Percentiles rank a stretch among this genome's conserved stretches.
Evolutionary conservation across 2,329 filamentous ascomycete species (phyloP).

Genomic region (Sclerotinia minor): DNA sequence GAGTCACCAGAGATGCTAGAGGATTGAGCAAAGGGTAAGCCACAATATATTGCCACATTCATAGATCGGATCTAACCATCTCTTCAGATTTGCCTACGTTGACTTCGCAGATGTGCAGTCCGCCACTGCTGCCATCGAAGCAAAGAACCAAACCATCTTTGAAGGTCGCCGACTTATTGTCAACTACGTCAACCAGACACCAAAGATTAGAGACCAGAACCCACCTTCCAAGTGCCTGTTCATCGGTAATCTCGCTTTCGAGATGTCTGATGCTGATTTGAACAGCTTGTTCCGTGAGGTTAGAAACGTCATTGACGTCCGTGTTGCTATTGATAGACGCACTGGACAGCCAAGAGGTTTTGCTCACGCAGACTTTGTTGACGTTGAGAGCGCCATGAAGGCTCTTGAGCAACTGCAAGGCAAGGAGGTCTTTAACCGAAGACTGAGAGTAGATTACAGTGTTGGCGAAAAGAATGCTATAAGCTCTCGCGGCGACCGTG

Average conservation of each 20-base stretch:
- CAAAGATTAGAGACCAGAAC: conserved; percentile 37
- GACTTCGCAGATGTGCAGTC: conserved; percentile 55
- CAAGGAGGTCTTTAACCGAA: conserved; percentile 64
- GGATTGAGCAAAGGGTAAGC: conserved; percentile 69
- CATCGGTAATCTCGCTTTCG: conserved; percentile 83
- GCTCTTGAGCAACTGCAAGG: conserved; percentile 58
- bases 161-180: conserved; percentile 65
- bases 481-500: not conserved
- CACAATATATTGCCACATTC: conserved; percentile 14
- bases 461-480: conserved; percentile 20
- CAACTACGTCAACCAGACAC: conserved; percentile 50
- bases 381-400: conserved; percentile 62
- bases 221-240: conserved; percentile 67
- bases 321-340: conserved; percentile 78
- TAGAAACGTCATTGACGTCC: conserved; percentile 69
- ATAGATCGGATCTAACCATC: conserved; percentile 8
- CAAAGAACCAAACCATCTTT: conserved; percentile 59
- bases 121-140: conserved; percentile 57
- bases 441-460: conserved; percentile 64
- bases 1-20: conserved; percentile 59
- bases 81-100: conserved; percentile 63
- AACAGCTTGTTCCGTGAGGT: conserved; percentile 74
- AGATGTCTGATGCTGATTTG: conserved; percentile 80
- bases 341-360: conserved; percentile 83
- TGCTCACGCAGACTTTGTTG: conserved; percentile 77